Evolutionary conservation across 768 basidiomycete genomes (phyloP), one percentile per base, ranked within the genome.

Genomic region (Podaxis sp.): DNA sequence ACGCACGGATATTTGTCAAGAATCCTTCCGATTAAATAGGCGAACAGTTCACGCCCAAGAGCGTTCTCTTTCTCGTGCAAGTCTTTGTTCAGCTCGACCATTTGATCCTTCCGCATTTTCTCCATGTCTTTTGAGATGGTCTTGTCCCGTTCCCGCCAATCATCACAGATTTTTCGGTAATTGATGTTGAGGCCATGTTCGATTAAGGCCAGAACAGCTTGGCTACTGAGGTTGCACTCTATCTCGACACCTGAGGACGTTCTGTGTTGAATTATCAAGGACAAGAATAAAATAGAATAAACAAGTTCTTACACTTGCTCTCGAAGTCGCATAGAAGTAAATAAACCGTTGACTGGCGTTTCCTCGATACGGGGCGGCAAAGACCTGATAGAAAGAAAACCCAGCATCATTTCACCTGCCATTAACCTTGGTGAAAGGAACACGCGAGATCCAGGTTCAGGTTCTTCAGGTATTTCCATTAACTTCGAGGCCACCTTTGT

Each of bases 1-100:
- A 44, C 54, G 56, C 30, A 62, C 61, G 61, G 61, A 36, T 56
- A 62, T 26, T 28, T 36, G 2, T 62, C 54, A 13, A 62, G 33
- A 7, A 56, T 46, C 28, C 17, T 36, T 17, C 37, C 36, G 26
- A 62, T 48, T 15, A 62, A 28, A 41, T 49, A 62, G 12, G 48
- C 61, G 28, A 62, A 22, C n/a, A 62, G 10, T 17, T 62, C 33
- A 28, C 56, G 56, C 17, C 22, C 54, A 24, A 62, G 33, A 20
- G 4, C 20, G 11, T 22, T 26, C 4, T 48, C 44, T 11, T 26
- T 28, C 1, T 36, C 33, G 12, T 2, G 20, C 28, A 37, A 50
- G 26, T 22, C 30, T 49, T 49, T 49, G 2, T 49, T 24, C 36
- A 49, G 28, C 22, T 56, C 33, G 11, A 17, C 20, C 51, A 28